Evolutionary conservation across 805 yeast species (phyloP).

Genomic region (Allodekkera sacchari): DNA sequence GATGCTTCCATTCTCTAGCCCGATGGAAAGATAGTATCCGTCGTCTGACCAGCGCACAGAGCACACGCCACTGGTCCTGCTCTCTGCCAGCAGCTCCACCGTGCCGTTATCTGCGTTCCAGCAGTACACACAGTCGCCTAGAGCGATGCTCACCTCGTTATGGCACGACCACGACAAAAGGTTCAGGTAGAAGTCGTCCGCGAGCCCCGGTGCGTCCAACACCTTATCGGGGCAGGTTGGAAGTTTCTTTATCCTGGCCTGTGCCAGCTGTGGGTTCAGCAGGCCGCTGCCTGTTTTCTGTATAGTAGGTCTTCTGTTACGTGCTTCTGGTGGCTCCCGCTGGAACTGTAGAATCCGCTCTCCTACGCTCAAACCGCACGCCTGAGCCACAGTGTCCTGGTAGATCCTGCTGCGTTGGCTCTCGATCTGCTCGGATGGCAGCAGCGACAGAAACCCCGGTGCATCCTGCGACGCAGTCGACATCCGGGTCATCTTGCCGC

Average conservation of each 20-base stretch:
- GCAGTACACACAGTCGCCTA: constrained; percentile 74
- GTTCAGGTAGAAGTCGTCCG: constrained; percentile 88
- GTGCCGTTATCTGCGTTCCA: constrained; percentile 87
- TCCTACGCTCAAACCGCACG: constrained; percentile 82
- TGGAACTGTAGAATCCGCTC: constrained; percentile 79
- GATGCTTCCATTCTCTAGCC: constrained; percentile 71
- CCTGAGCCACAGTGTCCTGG: constrained; percentile 82
- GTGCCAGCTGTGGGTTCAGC: constrained; percentile 13
- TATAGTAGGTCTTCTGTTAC: constrained; percentile 14
- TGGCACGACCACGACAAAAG: constrained; percentile 80
- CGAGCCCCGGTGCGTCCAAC: constrained; percentile 90
- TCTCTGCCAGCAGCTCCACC: constrained; percentile 56
- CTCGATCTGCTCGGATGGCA: constrained; percentile 47
- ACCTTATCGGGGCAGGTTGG: constrained; percentile 89
- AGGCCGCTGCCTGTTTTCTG: constrained; percentile 6
- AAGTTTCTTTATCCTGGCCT: constrained; percentile 65
- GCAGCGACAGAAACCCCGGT: too few species aligned
- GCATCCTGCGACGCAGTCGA: too few species aligned
- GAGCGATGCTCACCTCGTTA: constrained; percentile 80
- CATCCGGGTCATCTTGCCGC: constrained; percentile 35
- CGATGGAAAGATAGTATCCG: constrained; percentile 78
- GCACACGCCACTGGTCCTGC: constrained; percentile 41
- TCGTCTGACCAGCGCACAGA: constrained; percentile 89
- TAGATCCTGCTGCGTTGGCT: constrained; percentile 50
- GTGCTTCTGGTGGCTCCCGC: constrained; percentile 70